Percentiles rank a stretch among this genome's conserved stretches.
These are phyloP conservation scores for Elsinoe ampelina DNA, from an alignment of 2,329 filamentous ascomycete species.

Conservation along the genomic window DNA sequence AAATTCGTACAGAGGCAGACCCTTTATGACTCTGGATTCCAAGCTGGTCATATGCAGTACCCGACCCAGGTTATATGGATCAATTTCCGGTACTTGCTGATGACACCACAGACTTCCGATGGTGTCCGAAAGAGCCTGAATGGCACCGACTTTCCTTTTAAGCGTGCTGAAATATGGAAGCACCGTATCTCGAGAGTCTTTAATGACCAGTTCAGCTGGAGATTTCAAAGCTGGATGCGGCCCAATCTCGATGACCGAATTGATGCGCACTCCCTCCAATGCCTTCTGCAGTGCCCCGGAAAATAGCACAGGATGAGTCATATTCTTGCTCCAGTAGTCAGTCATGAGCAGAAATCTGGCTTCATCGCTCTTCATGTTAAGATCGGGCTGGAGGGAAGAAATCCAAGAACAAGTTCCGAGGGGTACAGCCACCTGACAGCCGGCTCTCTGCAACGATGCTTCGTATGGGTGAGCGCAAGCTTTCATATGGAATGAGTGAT, in stretches of 20 bases:
- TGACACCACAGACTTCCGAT: neutral
- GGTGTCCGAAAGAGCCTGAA: neutral
- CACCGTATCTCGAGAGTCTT: neutral
- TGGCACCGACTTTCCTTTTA: neutral
- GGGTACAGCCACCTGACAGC: neutral
- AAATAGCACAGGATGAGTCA: conserved; percentile 37
- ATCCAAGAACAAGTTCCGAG: neutral
- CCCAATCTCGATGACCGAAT: conserved; percentile 37
- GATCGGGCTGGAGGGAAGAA: neutral
- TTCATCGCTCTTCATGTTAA: neutral
- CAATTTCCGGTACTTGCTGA: neutral
- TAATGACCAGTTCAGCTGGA: neutral
- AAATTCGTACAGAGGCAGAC: conserved; percentile 18
- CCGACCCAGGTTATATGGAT: neutral
- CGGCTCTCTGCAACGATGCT: neutral
- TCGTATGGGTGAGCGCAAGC: neutral
- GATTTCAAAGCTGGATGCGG: conserved; percentile 38
- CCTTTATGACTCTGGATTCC: conserved; percentile 1
- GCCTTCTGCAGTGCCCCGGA: conserved; percentile 23
- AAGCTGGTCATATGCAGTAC: neutral
- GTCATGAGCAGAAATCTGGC: neutral
- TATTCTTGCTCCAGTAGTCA: conserved; percentile 39
- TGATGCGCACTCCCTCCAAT: conserved; percentile 7
- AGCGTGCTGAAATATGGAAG: neutral
- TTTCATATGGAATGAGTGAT: conserved; percentile 9